These are phyloP conservation scores for Phoenix roebelenii DNA, from an alignment of 176 grass and related monocot genomes.

Conservation along the genomic window DNA sequence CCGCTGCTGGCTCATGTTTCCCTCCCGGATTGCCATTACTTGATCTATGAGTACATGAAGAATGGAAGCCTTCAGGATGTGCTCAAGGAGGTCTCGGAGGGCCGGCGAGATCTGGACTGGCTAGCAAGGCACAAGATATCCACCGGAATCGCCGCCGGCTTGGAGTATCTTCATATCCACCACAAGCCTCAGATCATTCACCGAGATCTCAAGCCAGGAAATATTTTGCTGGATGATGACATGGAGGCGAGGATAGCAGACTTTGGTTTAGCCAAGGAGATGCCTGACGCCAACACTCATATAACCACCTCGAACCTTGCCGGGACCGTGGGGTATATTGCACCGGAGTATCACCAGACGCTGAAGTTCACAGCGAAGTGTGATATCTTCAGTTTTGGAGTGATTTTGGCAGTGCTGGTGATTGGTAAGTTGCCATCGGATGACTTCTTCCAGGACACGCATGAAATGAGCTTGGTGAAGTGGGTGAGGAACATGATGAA, in stretches of 20 bases:
- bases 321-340: conserved; percentile 12
- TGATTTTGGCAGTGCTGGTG: conserved; percentile 14
- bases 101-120: conserved; percentile 6
- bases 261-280: conserved; percentile 19
- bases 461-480: conserved; percentile 12
- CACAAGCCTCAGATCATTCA: conserved; percentile 17
- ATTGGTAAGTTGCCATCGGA: conserved; percentile 8
- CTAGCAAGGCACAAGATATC: background rate
- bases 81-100: background rate
- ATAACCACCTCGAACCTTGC: conserved; percentile 5
- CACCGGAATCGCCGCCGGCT: background rate
- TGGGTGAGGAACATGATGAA: conserved; percentile 6
- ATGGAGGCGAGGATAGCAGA: conserved; percentile 16
- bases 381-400: conserved; percentile 20
- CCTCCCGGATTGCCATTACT: conserved; percentile 1
- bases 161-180: conserved; percentile 14
- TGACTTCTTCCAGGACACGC: conserved; percentile 17
- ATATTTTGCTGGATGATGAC: conserved; percentile 10
- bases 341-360: conserved; percentile 13
- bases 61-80: conserved; percentile 5
- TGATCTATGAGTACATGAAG: conserved; percentile 24
- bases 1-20: conserved; percentile 11
- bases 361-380: conserved; percentile 5
- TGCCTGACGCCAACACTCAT: conserved; percentile 5
- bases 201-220: conserved; percentile 8